Percentiles rank a stretch among this genome's conserved stretches.
phyloP scores from a whole-genome alignment of 208 protist species.

The Leishmania amazonensis region DNA sequence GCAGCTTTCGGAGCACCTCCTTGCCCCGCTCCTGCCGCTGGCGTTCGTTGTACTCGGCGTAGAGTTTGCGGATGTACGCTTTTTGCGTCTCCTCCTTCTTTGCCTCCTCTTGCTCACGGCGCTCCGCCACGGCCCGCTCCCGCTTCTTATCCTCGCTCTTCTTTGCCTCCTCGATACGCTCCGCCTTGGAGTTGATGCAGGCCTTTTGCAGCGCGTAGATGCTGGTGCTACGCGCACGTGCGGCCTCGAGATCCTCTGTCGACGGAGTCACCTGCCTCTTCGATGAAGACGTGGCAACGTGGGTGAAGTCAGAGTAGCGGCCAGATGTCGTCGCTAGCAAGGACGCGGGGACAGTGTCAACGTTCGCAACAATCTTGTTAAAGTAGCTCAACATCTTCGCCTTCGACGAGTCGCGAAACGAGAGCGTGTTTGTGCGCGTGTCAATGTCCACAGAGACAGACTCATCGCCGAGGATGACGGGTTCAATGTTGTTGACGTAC shows the following conservation, averaged over 20 bases:
- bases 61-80: slow-evolving; percentile 44
- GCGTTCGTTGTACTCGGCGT: slow-evolving; percentile 61
- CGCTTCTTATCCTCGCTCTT: slow-evolving; percentile 38
- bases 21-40: slow-evolving; percentile 67
- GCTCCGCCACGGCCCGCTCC: slow-evolving; percentile 39
- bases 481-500: slow-evolving; percentile 70
- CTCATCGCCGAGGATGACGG: slow-evolving; percentile 62
- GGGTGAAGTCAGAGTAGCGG: slow-evolving; percentile 23
- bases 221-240: slow-evolving; percentile 36
- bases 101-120: slow-evolving; percentile 51
- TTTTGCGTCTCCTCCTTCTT: slow-evolving; percentile 44
- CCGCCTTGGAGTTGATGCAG: slow-evolving; percentile 45
- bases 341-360: slow-evolving; percentile 35
- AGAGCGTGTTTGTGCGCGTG: slow-evolving; percentile 62
- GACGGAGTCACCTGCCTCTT: slow-evolving; percentile 17
- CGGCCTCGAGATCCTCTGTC: slow-evolving; percentile 45
- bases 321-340: slow-evolving; percentile 17
- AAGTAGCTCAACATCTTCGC: slow-evolving; percentile 60
- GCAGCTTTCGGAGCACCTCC: slow-evolving; percentile 58
- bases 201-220: slow-evolving; percentile 48
- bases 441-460: slow-evolving; percentile 71
- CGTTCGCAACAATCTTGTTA: slow-evolving; percentile 32
- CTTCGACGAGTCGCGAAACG: slow-evolving; percentile 67
- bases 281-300: slow-evolving; percentile 23
- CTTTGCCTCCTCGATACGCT: slow-evolving; percentile 42